Percentiles rank a stretch among this genome's conserved stretches.
These are phyloP conservation scores for Inonotus hispidus DNA, from an alignment of 1,284 basidiomycete species.

Conservation along the genomic window DNA sequence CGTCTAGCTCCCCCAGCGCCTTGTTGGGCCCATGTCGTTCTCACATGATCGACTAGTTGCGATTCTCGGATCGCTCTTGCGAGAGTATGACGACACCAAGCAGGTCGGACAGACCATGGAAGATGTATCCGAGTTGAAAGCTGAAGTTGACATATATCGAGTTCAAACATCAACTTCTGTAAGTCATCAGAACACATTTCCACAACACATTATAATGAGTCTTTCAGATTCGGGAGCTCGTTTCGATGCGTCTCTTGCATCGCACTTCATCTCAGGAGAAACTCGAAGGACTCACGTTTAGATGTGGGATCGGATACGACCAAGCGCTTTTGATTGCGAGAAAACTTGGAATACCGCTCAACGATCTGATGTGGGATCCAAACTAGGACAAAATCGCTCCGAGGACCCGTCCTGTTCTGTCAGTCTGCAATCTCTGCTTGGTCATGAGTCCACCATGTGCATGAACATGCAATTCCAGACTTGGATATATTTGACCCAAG, in stretches of 20 bases:
- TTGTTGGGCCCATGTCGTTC: slow-evolving; percentile 79
- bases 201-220: slow-evolving; percentile 3
- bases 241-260: slow-evolving; percentile 61
- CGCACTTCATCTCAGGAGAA: slow-evolving; percentile 63
- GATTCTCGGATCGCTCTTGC: slow-evolving; percentile 76
- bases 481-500: no score
- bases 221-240: slow-evolving; percentile 64
- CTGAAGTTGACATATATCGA: slow-evolving; percentile 61
- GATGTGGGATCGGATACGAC: slow-evolving; percentile 71
- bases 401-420: no score
- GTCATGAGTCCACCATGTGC: no score
- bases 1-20: slow-evolving; percentile 64
- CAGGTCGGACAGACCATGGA: slow-evolving; percentile 38
- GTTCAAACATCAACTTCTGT: slow-evolving; percentile 57
- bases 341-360: slow-evolving; percentile 56
- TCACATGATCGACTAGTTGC: slow-evolving; percentile 80
- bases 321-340: slow-evolving; percentile 54
- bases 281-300: slow-evolving; percentile 66
- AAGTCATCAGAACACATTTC: slow-evolving; percentile 21
- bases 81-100: slow-evolving; percentile 72
- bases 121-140: slow-evolving; percentile 51
- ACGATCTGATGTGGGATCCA: slow-evolving; percentile 71
- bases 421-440: no score
- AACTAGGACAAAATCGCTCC: neutral
- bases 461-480: no score